Conservation (phyloP, 2,329 filamentous ascomycete species). For the Exophiala lecanii-corni region DNA sequence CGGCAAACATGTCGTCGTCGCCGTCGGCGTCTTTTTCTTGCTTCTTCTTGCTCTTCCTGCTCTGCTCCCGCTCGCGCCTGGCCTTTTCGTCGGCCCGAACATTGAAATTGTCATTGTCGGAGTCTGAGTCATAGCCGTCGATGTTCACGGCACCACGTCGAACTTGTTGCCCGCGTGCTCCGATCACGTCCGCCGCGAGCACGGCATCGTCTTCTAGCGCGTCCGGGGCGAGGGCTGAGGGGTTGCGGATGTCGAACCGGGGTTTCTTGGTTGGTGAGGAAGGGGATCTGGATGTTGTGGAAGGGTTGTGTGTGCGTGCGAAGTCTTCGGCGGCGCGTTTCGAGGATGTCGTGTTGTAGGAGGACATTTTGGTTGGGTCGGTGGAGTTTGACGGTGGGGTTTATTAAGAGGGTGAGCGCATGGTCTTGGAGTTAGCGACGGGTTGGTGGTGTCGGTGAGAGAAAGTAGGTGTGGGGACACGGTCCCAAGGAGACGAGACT, state of each 20-base stretch:
- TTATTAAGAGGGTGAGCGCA: no score
- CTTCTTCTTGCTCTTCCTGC: constrained; percentile 37
- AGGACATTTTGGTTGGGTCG: constrained; percentile 4
- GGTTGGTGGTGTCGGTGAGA: no score
- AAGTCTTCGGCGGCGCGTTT: constrained; percentile 81
- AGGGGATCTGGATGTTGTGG: constrained; percentile 36
- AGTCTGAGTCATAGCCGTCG: constrained; percentile 93
- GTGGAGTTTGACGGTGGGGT: no score
- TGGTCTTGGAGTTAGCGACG: no score
- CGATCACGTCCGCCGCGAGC: constrained; percentile 89
- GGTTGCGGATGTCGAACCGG: constrained; percentile 91
- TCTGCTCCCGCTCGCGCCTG: constrained; percentile 33
- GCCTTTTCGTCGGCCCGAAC: constrained; percentile 61
- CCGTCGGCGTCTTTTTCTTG: constrained; percentile 29
- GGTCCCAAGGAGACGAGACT: no score
- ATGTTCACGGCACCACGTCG: constrained; percentile 94
- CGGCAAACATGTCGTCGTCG: constrained; percentile 75
- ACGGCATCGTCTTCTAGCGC: constrained; percentile 68
- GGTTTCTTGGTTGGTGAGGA: constrained; percentile 63
- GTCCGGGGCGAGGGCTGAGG: constrained; percentile 82
- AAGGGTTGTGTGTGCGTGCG: constrained; percentile 66
- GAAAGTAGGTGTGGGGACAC: no score
- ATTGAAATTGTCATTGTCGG: constrained; percentile 85
- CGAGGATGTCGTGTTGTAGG: constrained; percentile 39
- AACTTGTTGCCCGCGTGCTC: constrained; percentile 63